These are phyloP conservation scores for Tolypocladium ovalisporum DNA, from an alignment of 2,329 filamentous ascomycete genomes.

Conservation along the genomic window DNA sequence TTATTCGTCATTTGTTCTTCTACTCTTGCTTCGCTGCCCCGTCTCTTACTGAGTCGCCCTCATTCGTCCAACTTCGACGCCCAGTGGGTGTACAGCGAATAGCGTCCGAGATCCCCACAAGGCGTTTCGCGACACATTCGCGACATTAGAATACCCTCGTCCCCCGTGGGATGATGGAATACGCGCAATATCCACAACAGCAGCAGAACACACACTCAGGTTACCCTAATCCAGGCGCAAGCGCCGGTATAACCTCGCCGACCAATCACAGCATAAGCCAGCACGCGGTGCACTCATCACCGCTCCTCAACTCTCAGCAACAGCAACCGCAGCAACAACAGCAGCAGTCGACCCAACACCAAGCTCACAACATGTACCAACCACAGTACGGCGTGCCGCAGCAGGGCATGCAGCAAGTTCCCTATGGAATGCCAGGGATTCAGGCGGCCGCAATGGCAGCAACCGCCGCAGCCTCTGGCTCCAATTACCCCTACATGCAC, in stretches of 20 bases:
- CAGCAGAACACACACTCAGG: conserved; percentile 55
- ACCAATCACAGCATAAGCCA: conserved; percentile 59
- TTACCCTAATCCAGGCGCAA: conserved; percentile 47
- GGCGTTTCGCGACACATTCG: conserved; percentile 10
- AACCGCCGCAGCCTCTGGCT: conserved; percentile 82
- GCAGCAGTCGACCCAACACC: conserved; percentile 15
- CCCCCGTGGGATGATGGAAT: conserved; percentile 54
- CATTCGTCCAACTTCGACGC: conserved; percentile 8
- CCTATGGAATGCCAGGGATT: conserved; percentile 68
- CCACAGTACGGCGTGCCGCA: conserved; percentile 65
- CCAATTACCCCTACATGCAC: conserved; percentile 61
- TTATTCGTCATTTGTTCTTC: conserved; percentile 11
- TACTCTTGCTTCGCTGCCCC: conserved; percentile 5
- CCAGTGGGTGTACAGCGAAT: conserved; percentile 7
- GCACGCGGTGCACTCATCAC: conserved; percentile 62
- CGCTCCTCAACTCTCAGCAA: conserved; percentile 69
- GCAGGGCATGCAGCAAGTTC: conserved; percentile 53
- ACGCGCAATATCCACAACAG: conserved; percentile 62
- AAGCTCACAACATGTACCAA: conserved; percentile 66
- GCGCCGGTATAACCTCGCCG: conserved; percentile 59
- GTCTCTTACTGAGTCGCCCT: conserved; percentile 4
- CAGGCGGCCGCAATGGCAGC: conserved; percentile 88
- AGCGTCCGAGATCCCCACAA: conserved; percentile 12
- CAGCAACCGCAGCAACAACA: conserved; percentile 25
- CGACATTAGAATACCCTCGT: conserved; percentile 10